Conservation (phyloP, 768 basidiomycete genomes). For the Hericium erinaceus region DNA sequence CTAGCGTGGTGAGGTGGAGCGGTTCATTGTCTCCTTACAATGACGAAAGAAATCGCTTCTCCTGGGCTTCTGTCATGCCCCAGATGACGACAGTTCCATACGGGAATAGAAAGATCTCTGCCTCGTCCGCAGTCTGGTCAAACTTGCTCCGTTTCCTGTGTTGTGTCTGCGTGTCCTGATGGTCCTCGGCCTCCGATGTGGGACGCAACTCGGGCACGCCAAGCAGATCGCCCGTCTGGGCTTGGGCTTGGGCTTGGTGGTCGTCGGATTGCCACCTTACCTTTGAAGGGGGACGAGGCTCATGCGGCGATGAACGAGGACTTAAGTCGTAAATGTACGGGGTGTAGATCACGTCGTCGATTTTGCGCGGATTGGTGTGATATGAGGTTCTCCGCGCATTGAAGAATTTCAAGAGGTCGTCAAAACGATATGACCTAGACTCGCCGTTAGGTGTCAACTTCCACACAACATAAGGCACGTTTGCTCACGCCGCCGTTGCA, state of each 20-base stretch:
- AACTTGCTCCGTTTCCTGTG: constrained; percentile 55
- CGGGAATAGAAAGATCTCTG: constrained; percentile 88
- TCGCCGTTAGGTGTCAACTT: not conserved
- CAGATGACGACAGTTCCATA: constrained; percentile 96
- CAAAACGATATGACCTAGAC: constrained; percentile 77
- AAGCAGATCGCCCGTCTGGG: constrained; percentile 57
- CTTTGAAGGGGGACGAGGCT: constrained; percentile 1
- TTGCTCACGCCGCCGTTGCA: constrained; percentile 71
- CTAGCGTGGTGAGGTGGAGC: constrained; percentile 5
- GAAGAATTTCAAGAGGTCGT: constrained; percentile 84
- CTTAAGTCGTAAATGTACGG: constrained; percentile 73
- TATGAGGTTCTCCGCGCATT: constrained; percentile 75
- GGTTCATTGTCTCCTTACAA: constrained; percentile 46
- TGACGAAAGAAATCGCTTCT: constrained; percentile 82
- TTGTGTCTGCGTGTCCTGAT: constrained; percentile 9
- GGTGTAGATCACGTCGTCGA: constrained; percentile 92
- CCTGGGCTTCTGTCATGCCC: constrained; percentile 94
- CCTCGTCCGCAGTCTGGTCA: constrained; percentile 48
- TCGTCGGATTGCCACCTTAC: constrained; percentile 10
- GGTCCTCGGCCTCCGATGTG: constrained; percentile 14
- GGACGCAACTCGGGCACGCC: constrained; percentile 64
- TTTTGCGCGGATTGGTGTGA: constrained; percentile 76
- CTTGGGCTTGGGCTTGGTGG: constrained; percentile 7
- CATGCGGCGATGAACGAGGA: constrained; percentile 11
- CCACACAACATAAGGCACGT: not conserved